Evolutionary conservation across 1,284 basidiomycete genomes (phyloP).

Genomic region (Sanghuangporus weigelae): DNA sequence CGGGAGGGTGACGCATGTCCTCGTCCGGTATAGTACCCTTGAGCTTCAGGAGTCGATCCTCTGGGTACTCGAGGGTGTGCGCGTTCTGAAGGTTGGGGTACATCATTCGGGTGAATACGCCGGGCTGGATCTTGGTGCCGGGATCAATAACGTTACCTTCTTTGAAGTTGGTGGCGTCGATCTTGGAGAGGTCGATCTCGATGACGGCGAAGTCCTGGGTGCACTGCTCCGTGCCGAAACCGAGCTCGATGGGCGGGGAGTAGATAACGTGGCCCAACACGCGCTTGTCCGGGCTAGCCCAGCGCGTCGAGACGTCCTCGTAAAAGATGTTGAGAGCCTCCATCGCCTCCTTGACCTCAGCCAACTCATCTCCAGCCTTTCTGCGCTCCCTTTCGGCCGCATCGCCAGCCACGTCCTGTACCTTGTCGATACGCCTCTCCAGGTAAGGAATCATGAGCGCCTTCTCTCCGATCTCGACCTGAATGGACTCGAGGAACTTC

Average conservation of each 20-base stretch:
- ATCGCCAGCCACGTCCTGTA: slow-evolving; percentile 14
- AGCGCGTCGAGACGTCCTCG: slow-evolving; percentile 24
- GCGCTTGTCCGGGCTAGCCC: slow-evolving; percentile 23
- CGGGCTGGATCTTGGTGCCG: slow-evolving; percentile 11
- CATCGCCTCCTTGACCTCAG: slow-evolving; percentile 17
- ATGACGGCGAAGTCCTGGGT: slow-evolving; percentile 33
- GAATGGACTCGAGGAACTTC: slow-evolving; percentile 12
- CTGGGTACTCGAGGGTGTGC: slow-evolving; percentile 22
- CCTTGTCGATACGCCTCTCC: slow-evolving; percentile 8
- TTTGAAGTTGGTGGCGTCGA: slow-evolving; percentile 23
- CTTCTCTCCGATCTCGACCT: slow-evolving; percentile 17
- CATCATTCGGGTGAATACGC: slow-evolving; percentile 19
- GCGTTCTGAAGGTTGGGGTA: slow-evolving; percentile 19
- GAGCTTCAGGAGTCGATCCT: slow-evolving; percentile 24
- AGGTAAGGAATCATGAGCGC: slow-evolving; percentile 10
- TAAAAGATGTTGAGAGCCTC: slow-evolving; percentile 24
- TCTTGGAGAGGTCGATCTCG: slow-evolving; percentile 28
- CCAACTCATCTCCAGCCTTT: neutral
- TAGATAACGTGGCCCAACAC: slow-evolving; percentile 29
- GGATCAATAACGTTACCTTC: slow-evolving; percentile 29
- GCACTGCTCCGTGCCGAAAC: slow-evolving; percentile 23
- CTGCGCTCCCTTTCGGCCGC: slow-evolving; percentile 9
- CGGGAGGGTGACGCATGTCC: slow-evolving; percentile 23
- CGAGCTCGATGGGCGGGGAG: slow-evolving; percentile 25
- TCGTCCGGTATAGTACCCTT: slow-evolving; percentile 24